Conservation (phyloP, 2,329 filamentous ascomycete genomes). For the Xylaria polymorpha region DNA sequence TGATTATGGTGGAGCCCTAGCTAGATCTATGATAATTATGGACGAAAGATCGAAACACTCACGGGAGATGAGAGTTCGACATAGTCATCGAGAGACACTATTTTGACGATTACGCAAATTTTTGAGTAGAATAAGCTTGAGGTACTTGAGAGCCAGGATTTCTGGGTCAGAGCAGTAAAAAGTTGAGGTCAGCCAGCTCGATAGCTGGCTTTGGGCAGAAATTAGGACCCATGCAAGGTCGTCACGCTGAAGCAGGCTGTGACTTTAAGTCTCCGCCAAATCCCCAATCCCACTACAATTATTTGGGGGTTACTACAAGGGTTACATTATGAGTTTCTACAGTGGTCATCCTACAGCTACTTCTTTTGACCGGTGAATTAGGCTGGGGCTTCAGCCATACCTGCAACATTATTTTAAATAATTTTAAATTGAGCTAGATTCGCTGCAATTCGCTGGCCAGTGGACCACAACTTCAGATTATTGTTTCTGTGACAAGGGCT, state of each 20-base stretch:
- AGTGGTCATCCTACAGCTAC: neutral
- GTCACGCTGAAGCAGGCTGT: neutral
- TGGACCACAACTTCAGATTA: neutral
- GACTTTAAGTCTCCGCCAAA: neutral
- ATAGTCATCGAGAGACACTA: neutral
- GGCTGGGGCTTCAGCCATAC: neutral
- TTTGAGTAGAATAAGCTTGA: neutral
- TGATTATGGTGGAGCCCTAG: neutral
- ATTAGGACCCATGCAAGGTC: neutral
- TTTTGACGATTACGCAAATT: neutral
- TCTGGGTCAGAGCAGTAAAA: neutral
- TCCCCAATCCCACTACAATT: neutral
- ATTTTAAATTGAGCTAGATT: neutral
- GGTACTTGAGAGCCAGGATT: neutral
- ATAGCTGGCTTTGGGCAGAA: neutral
- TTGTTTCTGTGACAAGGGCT: no score
- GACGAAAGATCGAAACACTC: neutral
- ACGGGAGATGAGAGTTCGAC: no score
- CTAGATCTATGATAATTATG: neutral
- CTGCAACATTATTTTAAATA: no score
- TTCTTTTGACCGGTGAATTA: neutral
- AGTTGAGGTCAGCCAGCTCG: neutral
- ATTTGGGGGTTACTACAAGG: neutral
- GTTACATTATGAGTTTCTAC: neutral
- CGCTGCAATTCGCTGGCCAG: neutral